Evolutionary conservation across 352 stramenopile species (phyloP).

Genomic region (Phytopythium aichiense): DNA sequence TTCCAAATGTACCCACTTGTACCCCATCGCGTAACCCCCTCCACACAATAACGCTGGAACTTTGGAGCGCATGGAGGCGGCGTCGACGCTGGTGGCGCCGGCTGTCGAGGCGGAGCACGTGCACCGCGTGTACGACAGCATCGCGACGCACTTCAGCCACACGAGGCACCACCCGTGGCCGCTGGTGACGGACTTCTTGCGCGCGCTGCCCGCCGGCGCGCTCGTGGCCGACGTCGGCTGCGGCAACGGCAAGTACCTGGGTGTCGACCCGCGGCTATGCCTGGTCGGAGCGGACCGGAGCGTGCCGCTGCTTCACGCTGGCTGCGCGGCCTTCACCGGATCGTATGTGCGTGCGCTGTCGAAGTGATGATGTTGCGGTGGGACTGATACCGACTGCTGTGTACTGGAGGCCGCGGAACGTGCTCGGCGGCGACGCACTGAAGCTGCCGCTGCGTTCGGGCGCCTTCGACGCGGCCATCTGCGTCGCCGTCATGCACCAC

Average conservation of each 20-base stretch:
- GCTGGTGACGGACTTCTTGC: conserved; percentile 63
- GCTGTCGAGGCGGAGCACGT: conserved; percentile 74
- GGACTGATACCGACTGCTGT: neutral
- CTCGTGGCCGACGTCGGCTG: conserved; percentile 77
- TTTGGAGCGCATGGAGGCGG: too few species aligned
- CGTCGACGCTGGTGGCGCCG: conserved; percentile 28
- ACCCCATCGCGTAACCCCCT: too few species aligned
- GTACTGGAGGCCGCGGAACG: conserved; percentile 34
- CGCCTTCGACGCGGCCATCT: conserved; percentile 75
- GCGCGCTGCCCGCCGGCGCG: conserved; percentile 30
- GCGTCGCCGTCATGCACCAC: conserved; percentile 80
- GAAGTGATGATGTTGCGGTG: neutral
- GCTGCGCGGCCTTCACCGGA: conserved; percentile 10
- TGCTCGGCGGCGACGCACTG: conserved; percentile 73
- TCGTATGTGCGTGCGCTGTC: too few species aligned
- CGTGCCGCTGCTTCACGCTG: conserved; percentile 60
- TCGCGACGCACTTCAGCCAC: conserved; percentile 81
- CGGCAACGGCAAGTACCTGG: conserved; percentile 84
- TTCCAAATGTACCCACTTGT: too few species aligned
- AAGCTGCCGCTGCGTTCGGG: conserved; percentile 51
- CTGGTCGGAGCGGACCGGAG: conserved; percentile 74
- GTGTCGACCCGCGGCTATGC: conserved; percentile 51
- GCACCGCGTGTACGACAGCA: conserved; percentile 83
- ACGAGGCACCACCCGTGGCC: conserved; percentile 82
- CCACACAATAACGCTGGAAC: too few species aligned